Percentiles rank a stretch among this genome's conserved stretches.
phyloP scores from a whole-genome alignment of 768 basidiomycete genomes.

The Lactarius deliciosus region DNA sequence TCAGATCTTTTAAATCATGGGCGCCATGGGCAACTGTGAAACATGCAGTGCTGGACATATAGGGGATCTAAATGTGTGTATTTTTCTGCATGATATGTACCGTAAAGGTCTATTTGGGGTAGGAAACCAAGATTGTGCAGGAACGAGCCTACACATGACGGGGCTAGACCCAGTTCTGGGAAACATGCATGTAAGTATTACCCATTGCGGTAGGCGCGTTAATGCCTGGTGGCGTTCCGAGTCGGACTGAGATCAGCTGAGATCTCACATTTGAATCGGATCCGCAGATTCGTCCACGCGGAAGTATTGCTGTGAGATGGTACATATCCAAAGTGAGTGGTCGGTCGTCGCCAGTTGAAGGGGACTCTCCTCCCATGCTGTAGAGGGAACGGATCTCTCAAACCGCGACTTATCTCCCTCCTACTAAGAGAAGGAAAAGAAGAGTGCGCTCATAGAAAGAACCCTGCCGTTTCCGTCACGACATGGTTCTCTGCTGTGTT shows the following conservation, averaged over 20 bases:
- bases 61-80: too few species aligned
- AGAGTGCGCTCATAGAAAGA: not conserved
- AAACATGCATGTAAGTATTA: not conserved
- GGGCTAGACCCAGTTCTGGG: not conserved
- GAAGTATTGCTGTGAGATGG: not conserved
- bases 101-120: too few species aligned
- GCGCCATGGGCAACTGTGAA: too few species aligned
- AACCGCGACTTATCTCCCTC: not conserved
- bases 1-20: too few species aligned
- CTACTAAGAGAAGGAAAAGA: constrained; percentile 1
- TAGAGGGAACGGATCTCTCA: not conserved
- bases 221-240: constrained; percentile 11
- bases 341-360: not conserved
- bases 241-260: constrained; percentile 14
- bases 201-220: not conserved
- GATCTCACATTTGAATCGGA: not conserved
- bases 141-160: not conserved
- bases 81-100: too few species aligned
- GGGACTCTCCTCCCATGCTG: not conserved
- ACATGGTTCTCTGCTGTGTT: not conserved
- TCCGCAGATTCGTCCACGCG: constrained; percentile 6
- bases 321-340: not conserved
- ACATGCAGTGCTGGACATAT: too few species aligned
- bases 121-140: not conserved
- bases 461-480: not conserved